Conservation (phyloP, 148 eudicot genomes). For the Dianthus caryophyllus region DNA sequence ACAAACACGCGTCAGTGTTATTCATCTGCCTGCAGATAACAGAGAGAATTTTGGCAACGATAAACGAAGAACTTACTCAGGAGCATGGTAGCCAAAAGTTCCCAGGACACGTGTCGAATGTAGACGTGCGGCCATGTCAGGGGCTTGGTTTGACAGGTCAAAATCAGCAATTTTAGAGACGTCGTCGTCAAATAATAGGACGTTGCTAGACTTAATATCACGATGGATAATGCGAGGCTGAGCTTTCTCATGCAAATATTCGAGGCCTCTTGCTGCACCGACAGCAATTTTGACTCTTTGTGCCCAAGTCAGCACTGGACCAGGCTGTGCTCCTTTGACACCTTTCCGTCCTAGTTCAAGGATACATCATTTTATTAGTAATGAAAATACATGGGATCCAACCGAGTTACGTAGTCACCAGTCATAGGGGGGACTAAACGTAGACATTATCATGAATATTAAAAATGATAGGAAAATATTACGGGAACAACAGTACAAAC, state of each 20-base stretch:
- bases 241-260: conserved; percentile 70
- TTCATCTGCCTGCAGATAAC: neutral
- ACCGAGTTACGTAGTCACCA: too few relatives aligned
- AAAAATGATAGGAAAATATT: too few relatives aligned
- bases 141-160: conserved; percentile 75
- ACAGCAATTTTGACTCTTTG: conserved; percentile 82
- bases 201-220: conserved; percentile 80
- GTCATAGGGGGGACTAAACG: too few relatives aligned
- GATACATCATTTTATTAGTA: neutral
- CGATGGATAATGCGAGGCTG: conserved; percentile 77
- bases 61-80: conserved; percentile 48
- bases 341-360: conserved; percentile 57
- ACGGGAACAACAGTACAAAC: too few relatives aligned
- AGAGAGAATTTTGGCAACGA: neutral
- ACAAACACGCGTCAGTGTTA: neutral
- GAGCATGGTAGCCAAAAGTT: conserved; percentile 78
- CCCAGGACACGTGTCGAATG: conserved; percentile 79
- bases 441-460: too few relatives aligned
- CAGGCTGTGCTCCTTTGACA: conserved; percentile 73
- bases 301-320: conserved; percentile 72
- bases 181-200: conserved; percentile 64
- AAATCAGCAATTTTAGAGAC: conserved; percentile 84
- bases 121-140: conserved; percentile 72
- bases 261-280: conserved; percentile 82
- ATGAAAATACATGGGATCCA: conserved; percentile 1